These are phyloP conservation scores for Cenchrus purpureus DNA, from an alignment of 176 grass and related monocot genomes.

Conservation along the genomic window DNA sequence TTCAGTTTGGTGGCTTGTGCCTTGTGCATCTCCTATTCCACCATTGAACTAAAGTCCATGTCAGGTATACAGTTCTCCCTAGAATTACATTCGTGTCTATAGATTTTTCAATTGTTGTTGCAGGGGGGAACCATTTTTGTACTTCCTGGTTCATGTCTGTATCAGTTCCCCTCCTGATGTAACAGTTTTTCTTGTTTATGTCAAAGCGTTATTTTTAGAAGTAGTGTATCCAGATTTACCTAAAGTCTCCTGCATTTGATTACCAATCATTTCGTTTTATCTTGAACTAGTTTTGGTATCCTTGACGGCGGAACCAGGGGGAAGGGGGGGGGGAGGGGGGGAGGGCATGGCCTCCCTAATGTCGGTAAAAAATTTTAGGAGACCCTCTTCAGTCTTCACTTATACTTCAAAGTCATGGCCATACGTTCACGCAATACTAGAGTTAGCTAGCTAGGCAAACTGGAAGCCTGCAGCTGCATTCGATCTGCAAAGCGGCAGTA, in stretches of 20 bases:
- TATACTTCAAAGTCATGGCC: no score
- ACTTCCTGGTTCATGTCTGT: background rate
- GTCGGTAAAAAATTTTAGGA: no score
- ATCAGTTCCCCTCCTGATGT: background rate
- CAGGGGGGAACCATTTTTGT: background rate
- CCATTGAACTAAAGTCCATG: background rate
- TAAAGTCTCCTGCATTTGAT: background rate
- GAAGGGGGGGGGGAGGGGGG: no score
- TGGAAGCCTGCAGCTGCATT: no score
- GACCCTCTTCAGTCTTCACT: no score
- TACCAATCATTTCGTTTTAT: background rate
- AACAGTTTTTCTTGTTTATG: background rate
- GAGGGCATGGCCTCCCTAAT: no score
- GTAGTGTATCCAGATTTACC: background rate
- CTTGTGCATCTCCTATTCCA: background rate
- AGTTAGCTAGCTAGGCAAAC: no score
- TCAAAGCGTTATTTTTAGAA: background rate
- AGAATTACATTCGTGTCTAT: background rate
- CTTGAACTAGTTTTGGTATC: background rate
- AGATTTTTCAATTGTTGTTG: background rate
- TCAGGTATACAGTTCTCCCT: background rate
- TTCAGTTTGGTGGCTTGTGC: background rate
- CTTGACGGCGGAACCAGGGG: no score
- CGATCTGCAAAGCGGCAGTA: no score
- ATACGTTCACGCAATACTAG: no score